Percentiles rank a stretch among this genome's conserved stretches.
Conservation (phyloP, 345 rosid genomes). For the Aurinia saxatilis region DNA sequence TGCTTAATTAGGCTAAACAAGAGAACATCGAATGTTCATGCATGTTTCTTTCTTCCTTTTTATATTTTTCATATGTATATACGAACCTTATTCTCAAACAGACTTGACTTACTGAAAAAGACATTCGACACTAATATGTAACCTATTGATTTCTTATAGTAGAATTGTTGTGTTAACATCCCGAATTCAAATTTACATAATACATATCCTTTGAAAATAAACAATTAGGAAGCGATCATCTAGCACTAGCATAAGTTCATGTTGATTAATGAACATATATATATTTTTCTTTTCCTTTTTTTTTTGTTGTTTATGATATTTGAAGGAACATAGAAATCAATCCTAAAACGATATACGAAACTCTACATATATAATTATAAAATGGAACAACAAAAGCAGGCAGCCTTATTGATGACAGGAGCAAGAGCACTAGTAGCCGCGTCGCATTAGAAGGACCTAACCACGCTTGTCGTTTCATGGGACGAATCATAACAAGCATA, state of each 20-base stretch:
- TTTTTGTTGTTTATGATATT: slow-evolving; percentile 16
- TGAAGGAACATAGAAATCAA: slow-evolving; percentile 16
- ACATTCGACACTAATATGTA: too few species aligned
- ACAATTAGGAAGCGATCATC: too few species aligned
- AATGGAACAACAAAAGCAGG: slow-evolving; percentile 16
- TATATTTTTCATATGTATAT: not conserved
- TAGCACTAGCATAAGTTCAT: too few species aligned
- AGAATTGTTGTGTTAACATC: too few species aligned
- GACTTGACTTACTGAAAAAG: too few species aligned
- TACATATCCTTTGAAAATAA: too few species aligned
- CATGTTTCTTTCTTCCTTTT: too few species aligned
- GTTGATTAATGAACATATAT: too few species aligned
- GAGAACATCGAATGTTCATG: slow-evolving; percentile 5
- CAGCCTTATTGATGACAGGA: slow-evolving; percentile 12
- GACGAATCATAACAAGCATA: slow-evolving; percentile 16
- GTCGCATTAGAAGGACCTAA: slow-evolving; percentile 31
- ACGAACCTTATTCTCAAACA: too few species aligned
- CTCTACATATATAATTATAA: not conserved
- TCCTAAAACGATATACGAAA: slow-evolving; percentile 8
- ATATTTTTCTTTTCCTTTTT: too few species aligned
- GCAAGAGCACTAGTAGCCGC: slow-evolving; percentile 29
- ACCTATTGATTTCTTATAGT: too few species aligned
- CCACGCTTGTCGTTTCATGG: slow-evolving; percentile 30
- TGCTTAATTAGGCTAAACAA: slow-evolving; percentile 11
- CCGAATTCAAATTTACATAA: too few species aligned